These are phyloP conservation scores for Colletotrichum acutatum DNA, from an alignment of 2,329 filamentous ascomycete species.

Conservation along the genomic window DNA sequence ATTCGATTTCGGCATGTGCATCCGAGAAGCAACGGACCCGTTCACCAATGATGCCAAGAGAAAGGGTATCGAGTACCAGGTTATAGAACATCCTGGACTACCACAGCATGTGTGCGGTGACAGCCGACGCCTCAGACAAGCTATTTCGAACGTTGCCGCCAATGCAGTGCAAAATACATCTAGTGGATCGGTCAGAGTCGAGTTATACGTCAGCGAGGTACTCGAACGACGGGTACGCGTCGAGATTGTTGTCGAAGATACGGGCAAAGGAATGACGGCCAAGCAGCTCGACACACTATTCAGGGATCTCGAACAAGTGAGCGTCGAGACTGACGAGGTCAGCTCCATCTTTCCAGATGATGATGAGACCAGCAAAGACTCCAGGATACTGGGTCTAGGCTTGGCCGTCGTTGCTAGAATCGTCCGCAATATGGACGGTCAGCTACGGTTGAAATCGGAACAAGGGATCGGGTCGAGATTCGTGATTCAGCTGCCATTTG, in stretches of 20 bases:
- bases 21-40: constrained; percentile 81
- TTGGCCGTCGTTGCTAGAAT: constrained; percentile 90
- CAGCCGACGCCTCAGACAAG: constrained; percentile 82
- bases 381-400: constrained; percentile 77
- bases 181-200: constrained; percentile 74
- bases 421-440: constrained; percentile 90
- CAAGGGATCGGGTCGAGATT: constrained; percentile 86
- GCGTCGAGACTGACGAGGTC: constrained; percentile 52
- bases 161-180: constrained; percentile 86
- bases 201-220: constrained; percentile 71
- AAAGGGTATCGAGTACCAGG: constrained; percentile 78
- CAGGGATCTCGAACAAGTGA: constrained; percentile 69
- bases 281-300: constrained; percentile 68
- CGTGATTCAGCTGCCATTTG: constrained; percentile 81
- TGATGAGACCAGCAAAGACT: constrained; percentile 41
- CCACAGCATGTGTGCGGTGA: constrained; percentile 82
- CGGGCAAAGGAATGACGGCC: constrained; percentile 77
- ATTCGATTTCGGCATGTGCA: constrained; percentile 77
- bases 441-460: constrained; percentile 85
- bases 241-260: constrained; percentile 81
- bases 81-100: constrained; percentile 74
- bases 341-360: constrained; percentile 36
- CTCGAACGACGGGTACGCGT: constrained; percentile 69
- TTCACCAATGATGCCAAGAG: constrained; percentile 80
- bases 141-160: constrained; percentile 83